Conservation (phyloP, 306 rosid genomes). For the Vachellia pachyceras region DNA sequence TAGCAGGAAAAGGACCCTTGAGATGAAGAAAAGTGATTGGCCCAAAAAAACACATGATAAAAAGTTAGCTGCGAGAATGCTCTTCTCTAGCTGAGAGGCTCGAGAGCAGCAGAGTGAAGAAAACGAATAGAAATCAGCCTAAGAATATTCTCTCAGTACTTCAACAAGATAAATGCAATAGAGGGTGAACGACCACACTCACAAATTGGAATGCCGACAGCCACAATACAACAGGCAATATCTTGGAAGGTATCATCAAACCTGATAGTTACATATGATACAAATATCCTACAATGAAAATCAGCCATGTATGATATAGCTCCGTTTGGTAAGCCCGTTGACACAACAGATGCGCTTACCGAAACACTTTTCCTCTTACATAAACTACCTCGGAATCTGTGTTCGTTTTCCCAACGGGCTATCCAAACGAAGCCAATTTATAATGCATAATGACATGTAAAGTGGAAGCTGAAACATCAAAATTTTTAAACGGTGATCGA, state of each 20-base stretch:
- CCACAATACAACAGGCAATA: not conserved
- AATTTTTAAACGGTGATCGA: not conserved
- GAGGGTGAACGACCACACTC: slow-evolving; percentile 3
- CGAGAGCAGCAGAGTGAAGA: not conserved
- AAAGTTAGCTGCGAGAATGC: slow-evolving; percentile 19
- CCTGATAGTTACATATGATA: not conserved
- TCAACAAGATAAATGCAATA: not conserved
- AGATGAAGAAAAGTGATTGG: slow-evolving; percentile 4
- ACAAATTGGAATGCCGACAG: not conserved
- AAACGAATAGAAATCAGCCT: not conserved
- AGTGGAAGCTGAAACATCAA: not conserved
- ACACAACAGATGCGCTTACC: no score
- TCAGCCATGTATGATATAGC: not conserved
- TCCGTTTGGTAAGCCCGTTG: no score
- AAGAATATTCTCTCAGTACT: not conserved
- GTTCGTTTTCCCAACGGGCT: no score
- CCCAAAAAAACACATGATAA: not conserved
- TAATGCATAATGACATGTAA: not conserved
- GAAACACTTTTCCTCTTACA: no score
- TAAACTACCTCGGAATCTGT: no score
- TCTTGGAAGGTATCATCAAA: not conserved
- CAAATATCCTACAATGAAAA: not conserved
- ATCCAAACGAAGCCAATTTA: no score
- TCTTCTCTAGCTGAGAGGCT: not conserved
- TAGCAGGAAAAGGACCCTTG: not conserved